Evolutionary conservation across 306 rosid species (phyloP), one percentile per base, ranked within the genome.

Genomic region (Dalbergia cochinchinensis): DNA sequence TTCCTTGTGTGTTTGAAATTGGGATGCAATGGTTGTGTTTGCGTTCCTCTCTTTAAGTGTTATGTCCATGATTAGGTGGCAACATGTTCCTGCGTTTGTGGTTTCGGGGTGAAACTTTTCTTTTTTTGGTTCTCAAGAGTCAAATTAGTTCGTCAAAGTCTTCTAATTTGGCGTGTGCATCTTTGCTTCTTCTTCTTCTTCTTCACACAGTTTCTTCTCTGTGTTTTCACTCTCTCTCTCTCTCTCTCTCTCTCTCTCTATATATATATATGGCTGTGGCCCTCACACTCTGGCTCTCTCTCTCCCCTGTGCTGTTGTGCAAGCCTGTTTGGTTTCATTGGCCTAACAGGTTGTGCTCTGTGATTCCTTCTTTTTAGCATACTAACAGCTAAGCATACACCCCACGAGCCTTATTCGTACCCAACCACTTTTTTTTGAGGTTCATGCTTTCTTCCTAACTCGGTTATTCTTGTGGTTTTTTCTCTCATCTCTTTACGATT

Each of bases 381-480:
- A 44, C 80, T 87, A 75, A 71, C 83, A 75, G 82, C 82, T 77
- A 73, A 77, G 86, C 83, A 74, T 59, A 64, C 41, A 57, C 35
- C 31, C 76, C 65, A 72, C 66, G 65, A 34, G 76, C 65, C 12
- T 76, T 72, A 74, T 60, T 64, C 72, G 42, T 75, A 78, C 79
- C 61, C 9, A 76, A 66, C 78, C 15, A 57, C 76, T 76, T 82
- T 20, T 20, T 20, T 20, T 64, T 73, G 35, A n/a, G 76, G 53
- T 66, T 58, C 33, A 75, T 79, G 81, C 54, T 82, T 89, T 68
- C 87, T 80, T 83, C 84, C 69, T 15, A 58, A 15, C 74, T 47
- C 67, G 41, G 84, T 79, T 84, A 84, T 85, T 80, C 87, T 58
- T 79, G 53, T 71, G 53, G n/a, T n/a, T n/a, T 66, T 76, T 71